These are phyloP conservation scores for Diplodia mutila DNA, from an alignment of 2,329 filamentous ascomycete species.

Conservation along the genomic window DNA sequence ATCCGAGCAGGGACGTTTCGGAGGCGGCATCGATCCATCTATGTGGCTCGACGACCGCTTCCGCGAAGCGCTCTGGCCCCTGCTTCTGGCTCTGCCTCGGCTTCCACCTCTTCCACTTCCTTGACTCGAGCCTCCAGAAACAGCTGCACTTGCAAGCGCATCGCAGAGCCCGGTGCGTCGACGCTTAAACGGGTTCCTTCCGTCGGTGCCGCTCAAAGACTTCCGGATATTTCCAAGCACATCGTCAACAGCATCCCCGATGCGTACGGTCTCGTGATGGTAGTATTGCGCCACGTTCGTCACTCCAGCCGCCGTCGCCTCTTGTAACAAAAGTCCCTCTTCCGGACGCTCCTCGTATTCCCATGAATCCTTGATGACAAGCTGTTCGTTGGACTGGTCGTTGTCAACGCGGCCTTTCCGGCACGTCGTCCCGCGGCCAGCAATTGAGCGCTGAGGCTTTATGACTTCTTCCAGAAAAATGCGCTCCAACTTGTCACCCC, in stretches of 20 bases:
- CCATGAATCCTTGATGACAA: slow-evolving; percentile 54
- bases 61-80: neutral
- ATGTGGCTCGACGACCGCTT: slow-evolving; percentile 2
- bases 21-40: neutral
- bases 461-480: slow-evolving; percentile 31
- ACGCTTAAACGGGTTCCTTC: slow-evolving; percentile 23
- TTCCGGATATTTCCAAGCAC: slow-evolving; percentile 39
- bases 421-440: slow-evolving; percentile 31
- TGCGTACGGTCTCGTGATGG: slow-evolving; percentile 47
- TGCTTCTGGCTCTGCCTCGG: slow-evolving; percentile 20
- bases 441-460: slow-evolving; percentile 28
- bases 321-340: slow-evolving; percentile 46
- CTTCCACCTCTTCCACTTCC: slow-evolving; percentile 8
- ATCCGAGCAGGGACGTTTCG: slow-evolving; percentile 10
- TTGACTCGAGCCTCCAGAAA: slow-evolving; percentile 33
- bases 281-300: slow-evolving; percentile 50
- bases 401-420: slow-evolving; percentile 43
- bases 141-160: slow-evolving; percentile 1
- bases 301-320: slow-evolving; percentile 43
- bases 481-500: slow-evolving; percentile 34
- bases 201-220: slow-evolving; percentile 33
- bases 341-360: slow-evolving; percentile 48
- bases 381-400: slow-evolving; percentile 32
- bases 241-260: slow-evolving; percentile 41
- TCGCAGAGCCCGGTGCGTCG: neutral